Conservation (phyloP, 371 early-diverging fungal species). For the Dichotomocladium elegans region DNA sequence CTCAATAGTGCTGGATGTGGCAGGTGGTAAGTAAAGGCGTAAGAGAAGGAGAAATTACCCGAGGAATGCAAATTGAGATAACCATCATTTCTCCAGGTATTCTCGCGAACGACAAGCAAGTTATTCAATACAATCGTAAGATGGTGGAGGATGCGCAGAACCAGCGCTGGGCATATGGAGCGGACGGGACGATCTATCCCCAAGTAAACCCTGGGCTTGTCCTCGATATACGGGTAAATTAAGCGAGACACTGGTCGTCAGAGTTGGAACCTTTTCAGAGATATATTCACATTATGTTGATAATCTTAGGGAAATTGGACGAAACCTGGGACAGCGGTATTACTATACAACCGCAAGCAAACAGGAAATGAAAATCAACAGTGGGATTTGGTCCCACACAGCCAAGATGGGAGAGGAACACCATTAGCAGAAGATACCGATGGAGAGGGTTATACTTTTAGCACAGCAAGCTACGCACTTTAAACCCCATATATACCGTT, state of each 20-base stretch:
- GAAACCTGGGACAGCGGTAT: slow-evolving; percentile 41
- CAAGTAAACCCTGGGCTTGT: slow-evolving; percentile 41
- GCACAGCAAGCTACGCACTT: slow-evolving; percentile 43
- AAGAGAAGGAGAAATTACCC: too few species aligned
- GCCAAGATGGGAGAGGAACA: background rate
- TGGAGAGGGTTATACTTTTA: slow-evolving; percentile 31
- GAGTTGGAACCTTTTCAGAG: background rate
- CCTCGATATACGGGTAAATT: slow-evolving; percentile 42
- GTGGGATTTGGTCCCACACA: slow-evolving; percentile 44
- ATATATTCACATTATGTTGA: background rate
- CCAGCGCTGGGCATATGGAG: slow-evolving; percentile 47
- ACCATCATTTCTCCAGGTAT: slow-evolving; percentile 13
- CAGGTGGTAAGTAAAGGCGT: slow-evolving; percentile 33
- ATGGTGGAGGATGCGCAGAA: slow-evolving; percentile 44
- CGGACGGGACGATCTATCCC: slow-evolving; percentile 47
- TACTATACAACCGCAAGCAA: slow-evolving; percentile 44
- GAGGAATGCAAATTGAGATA: background rate
- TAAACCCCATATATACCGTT: slow-evolving; percentile 16
- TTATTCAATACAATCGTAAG: slow-evolving; percentile 47
- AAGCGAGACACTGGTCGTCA: background rate
- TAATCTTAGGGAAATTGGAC: slow-evolving; percentile 43
- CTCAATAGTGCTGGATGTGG: slow-evolving; percentile 37
- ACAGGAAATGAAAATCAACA: slow-evolving; percentile 40
- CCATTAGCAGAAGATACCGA: background rate
- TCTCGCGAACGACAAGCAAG: slow-evolving; percentile 36